Base-by-base conservation (phyloP, 1,139 yeast species). In the Taphrina confusa region DNA sequence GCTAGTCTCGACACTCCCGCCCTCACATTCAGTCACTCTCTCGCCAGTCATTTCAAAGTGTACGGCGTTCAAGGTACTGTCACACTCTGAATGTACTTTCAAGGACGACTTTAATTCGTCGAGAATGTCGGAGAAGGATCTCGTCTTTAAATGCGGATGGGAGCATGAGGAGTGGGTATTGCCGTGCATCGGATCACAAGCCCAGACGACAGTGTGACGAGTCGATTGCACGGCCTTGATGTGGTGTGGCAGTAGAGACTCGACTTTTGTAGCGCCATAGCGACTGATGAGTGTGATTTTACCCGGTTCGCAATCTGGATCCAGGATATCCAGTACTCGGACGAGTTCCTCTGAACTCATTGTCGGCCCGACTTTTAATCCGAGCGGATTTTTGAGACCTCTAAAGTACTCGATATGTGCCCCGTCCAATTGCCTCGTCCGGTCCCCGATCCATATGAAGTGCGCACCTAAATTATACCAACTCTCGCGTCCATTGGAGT, bases 381-480 rank as follows among this genome's bases (percentile, higher is more conserved):
- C 79, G 60, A 76, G 74, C 4, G 79, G 79, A 62, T 76, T 76
- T 64, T 71, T 69, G 3, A 76, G 71, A 2, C 79, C 79, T 27
- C 78, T 66, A 71, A 76, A 76, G 65, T 74, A 76, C 68, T 76
- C 79, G 23, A 76, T 78, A 61, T 76, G 79, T 4, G 79, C 79
- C 14, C 79, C 77, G 52, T 75, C 74, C 3, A 75, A 66, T 66
- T 75, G 78, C 14, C 79, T 66, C 1, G 79, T 76, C 30, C 79
- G 71, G 65, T 76, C 79, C 14, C 79, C 79, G 50, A 76, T 76
- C 79, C 79, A 76, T 49, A 76, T 68, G 65, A 76, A 76, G 60
- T 76, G 79, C 1, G 78, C 75, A 3, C 77, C 74, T 2, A 78
- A 74, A 65, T 76, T 73, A 69, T 73, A 76, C 72, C 72, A 75